phyloP scores from a whole-genome alignment of 805 yeast species.

The Lipomyces lipofer region DNA sequence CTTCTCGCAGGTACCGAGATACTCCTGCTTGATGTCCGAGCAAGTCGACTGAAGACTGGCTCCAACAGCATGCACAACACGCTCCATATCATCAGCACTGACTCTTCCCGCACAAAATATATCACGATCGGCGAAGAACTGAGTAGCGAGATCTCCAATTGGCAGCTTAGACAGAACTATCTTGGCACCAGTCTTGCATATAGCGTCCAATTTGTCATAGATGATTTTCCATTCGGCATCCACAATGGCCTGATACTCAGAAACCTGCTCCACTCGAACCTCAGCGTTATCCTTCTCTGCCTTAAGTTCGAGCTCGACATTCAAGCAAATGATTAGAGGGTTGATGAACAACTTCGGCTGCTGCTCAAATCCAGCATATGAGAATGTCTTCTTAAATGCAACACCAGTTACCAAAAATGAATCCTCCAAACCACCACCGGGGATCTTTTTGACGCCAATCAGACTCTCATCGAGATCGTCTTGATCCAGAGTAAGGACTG shows the following conservation, averaged over 20 bases:
- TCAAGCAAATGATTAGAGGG: slow-evolving; percentile 81
- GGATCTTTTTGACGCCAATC: slow-evolving; percentile 90
- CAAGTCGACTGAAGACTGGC: slow-evolving; percentile 75
- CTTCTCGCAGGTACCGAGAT: slow-evolving; percentile 77
- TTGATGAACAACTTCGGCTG: slow-evolving; percentile 83
- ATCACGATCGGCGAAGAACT: slow-evolving; percentile 92
- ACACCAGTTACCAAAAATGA: slow-evolving; percentile 88
- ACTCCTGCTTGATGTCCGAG: slow-evolving; percentile 63
- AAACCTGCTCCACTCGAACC: slow-evolving; percentile 90
- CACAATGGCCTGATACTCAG: slow-evolving; percentile 91
- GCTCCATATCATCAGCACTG: slow-evolving; percentile 80
- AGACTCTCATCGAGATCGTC: slow-evolving; percentile 81
- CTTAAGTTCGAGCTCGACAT: slow-evolving; percentile 92
- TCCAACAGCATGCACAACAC: slow-evolving; percentile 92
- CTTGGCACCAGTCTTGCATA: slow-evolving; percentile 82
- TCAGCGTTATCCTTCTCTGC: slow-evolving; percentile 99
- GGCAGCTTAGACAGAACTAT: slow-evolving; percentile 93
- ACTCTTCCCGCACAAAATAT: slow-evolving; percentile 98
- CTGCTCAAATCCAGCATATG: slow-evolving; percentile 98
- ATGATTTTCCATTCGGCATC: slow-evolving; percentile 99
- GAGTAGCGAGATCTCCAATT: slow-evolving; percentile 98
- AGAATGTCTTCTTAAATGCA: slow-evolving; percentile 94
- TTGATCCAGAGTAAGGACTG: slow-evolving; percentile 83
- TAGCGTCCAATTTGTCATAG: slow-evolving; percentile 77
- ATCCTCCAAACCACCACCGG: slow-evolving; percentile 97